Conservation (phyloP, 164 flowering plant genomes). For the Nymphaea colorata region DNA sequence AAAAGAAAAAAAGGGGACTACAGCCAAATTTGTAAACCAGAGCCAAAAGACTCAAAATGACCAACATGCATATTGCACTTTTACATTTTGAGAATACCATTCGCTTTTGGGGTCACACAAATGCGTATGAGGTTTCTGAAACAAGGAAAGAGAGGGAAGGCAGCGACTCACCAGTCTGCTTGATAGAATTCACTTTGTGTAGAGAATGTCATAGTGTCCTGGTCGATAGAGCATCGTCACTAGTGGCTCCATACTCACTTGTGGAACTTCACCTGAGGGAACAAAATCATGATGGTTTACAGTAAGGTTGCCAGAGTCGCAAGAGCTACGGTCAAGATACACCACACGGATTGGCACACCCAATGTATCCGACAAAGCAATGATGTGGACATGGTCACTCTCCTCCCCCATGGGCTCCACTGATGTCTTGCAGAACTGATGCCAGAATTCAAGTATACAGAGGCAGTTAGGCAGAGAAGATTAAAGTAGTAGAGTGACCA, state of each 20-base stretch:
- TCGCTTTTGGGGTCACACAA: too few relatives aligned
- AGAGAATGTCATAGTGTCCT: conserved; percentile 92
- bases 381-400: conserved; percentile 96
- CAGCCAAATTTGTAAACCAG: too few relatives aligned
- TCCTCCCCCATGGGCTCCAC: conserved; percentile 99
- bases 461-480: not conserved
- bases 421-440: conserved; percentile 86
- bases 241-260: conserved; percentile 25
- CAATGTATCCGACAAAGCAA: conserved; percentile 80
- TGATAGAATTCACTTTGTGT: conserved; percentile 34
- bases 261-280: conserved; percentile 18
- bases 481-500: not conserved
- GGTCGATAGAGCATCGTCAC: conserved; percentile 87
- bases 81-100: too few relatives aligned
- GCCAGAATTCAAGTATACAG: not conserved
- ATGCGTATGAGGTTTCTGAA: too few relatives aligned
- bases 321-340: conserved; percentile 89
- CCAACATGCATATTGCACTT: too few relatives aligned
- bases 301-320: conserved; percentile 49
- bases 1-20: too few relatives aligned
- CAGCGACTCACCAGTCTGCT: too few relatives aligned
- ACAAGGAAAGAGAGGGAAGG: too few relatives aligned
- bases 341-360: conserved; percentile 94
- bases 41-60: too few relatives aligned
- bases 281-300: conserved; percentile 92